Percentiles rank a stretch among this genome's conserved stretches.
Evolutionary conservation across 805 yeast species (phyloP).

Genomic region (Hanseniaspora hatyaiensis): DNA sequence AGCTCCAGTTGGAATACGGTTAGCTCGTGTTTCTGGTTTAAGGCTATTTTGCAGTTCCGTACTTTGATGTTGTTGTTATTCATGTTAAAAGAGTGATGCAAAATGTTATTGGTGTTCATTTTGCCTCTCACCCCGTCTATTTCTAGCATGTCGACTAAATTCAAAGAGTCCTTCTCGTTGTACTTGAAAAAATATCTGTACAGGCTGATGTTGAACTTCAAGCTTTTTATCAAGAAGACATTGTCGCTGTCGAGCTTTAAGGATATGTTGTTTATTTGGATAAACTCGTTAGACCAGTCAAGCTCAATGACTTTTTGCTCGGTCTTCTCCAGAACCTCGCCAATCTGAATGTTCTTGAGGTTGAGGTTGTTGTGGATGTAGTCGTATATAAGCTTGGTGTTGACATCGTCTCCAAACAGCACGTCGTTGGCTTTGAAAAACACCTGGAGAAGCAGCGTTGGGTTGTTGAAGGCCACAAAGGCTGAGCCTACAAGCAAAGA

Average conservation of each 20-base stretch:
- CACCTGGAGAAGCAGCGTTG: not conserved
- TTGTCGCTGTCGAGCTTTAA: constrained; percentile 1
- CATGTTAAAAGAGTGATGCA: not conserved
- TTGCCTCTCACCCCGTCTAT: constrained; percentile 7
- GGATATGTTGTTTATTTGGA: not conserved
- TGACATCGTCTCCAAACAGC: constrained; percentile 1
- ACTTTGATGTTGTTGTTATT: constrained; percentile 6
- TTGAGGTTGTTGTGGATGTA: constrained; percentile 2
- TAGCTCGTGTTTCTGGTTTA: constrained; percentile 29
- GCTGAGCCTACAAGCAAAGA: constrained; percentile 33
- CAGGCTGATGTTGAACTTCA: constrained; percentile 26
- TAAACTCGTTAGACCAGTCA: constrained; percentile 9
- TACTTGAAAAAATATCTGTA: constrained; percentile 21
- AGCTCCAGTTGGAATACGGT: constrained; percentile 56
- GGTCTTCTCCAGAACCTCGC: not conserved
- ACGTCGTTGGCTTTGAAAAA: constrained; percentile 8
- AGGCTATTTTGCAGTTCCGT: constrained; percentile 5
- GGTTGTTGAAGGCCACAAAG: constrained; percentile 29
- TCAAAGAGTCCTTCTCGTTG: not conserved
- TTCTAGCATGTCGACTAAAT: constrained; percentile 1
- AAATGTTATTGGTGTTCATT: constrained; percentile 1
- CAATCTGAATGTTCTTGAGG: not conserved
- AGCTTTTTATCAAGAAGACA: constrained; percentile 16
- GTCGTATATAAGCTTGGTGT: not conserved
- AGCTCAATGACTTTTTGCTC: not conserved